Percentiles rank a stretch among this genome's conserved stretches.
These are phyloP conservation scores for Discostella pseudostelligera DNA, from an alignment of 108 stramenopile species.

Conservation along the genomic window DNA sequence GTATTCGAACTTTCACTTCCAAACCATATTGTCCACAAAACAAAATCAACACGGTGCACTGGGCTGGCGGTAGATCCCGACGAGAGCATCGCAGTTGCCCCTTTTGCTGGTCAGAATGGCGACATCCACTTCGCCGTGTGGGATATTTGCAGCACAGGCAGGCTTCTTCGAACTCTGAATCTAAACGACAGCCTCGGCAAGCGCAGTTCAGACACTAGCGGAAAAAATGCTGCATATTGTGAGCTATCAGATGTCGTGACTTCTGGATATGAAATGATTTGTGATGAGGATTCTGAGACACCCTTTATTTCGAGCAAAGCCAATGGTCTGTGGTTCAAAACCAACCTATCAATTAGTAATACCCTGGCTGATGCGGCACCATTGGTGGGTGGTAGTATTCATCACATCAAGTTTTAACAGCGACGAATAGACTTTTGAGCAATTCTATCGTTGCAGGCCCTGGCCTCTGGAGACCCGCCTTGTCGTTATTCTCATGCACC, in stretches of 20 bases:
- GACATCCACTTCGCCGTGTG: constrained; percentile 20
- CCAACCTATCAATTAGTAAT: background rate
- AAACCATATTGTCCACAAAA: constrained; percentile 13
- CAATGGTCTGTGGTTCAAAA: constrained; percentile 36
- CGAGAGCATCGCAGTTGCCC: constrained; percentile 27
- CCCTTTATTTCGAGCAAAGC: constrained; percentile 10
- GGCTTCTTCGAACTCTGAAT: constrained; percentile 20
- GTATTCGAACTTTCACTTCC: constrained; percentile 10
- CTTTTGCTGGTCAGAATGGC: constrained; percentile 16
- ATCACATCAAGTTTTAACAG: constrained; percentile 14
- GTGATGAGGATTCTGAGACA: constrained; percentile 2
- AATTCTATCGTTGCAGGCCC: too few relatives aligned
- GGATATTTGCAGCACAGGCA: constrained; percentile 18
- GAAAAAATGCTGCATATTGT: constrained; percentile 13
- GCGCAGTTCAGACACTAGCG: background rate
- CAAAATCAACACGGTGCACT: constrained; percentile 24
- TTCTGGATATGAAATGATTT: constrained; percentile 26
- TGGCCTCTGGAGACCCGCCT: too few relatives aligned
- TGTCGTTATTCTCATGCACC: too few relatives aligned
- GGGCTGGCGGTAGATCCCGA: constrained; percentile 33
- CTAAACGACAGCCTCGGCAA: background rate
- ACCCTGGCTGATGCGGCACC: background rate
- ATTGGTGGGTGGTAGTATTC: constrained; percentile 22
- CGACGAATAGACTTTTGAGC: too few relatives aligned
- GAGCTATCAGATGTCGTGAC: constrained; percentile 29